Evolutionary conservation across 2,329 filamentous ascomycete species (phyloP).

Genomic region (Camillea tinctor): DNA sequence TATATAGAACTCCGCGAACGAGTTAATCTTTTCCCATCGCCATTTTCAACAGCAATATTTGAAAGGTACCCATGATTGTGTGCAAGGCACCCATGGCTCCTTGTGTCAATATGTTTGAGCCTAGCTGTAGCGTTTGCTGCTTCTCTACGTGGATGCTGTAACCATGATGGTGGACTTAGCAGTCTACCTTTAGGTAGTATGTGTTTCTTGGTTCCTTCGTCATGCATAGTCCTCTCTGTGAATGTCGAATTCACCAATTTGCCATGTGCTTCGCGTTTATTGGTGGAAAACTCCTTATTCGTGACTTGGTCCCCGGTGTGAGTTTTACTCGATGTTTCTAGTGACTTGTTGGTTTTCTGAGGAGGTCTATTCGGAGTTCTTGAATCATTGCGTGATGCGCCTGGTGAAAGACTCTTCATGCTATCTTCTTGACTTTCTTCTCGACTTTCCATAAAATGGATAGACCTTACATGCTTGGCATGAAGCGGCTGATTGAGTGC

Average conservation of each 20-base stretch:
- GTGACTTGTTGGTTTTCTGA: background rate
- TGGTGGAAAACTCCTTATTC: background rate
- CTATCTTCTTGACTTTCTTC: background rate
- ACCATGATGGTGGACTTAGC: conserved; percentile 29
- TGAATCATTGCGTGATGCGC: background rate
- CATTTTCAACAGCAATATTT: conserved; percentile 1
- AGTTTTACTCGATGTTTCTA: background rate
- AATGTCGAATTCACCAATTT: background rate
- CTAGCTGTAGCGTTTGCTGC: conserved; percentile 22
- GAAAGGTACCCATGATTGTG: conserved; percentile 9
- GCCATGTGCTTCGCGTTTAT: background rate
- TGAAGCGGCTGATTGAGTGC: background rate
- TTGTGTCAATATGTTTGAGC: conserved; percentile 23
- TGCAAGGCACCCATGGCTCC: conserved; percentile 8
- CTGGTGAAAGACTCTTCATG: background rate
- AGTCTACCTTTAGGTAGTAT: conserved; percentile 22
- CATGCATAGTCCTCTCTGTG: background rate
- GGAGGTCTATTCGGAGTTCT: background rate
- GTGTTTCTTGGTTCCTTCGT: background rate
- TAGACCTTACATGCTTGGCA: background rate
- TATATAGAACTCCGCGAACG: conserved; percentile 2
- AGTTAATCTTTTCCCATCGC: background rate
- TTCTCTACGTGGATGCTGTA: conserved; percentile 27
- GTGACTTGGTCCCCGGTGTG: background rate
- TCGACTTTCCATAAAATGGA: background rate